A percentile compares a stretch with the other conserved stretches of the same genome.
Conservation (phyloP, 768 basidiomycete species). For the Hortiboletus campestris region DNA sequence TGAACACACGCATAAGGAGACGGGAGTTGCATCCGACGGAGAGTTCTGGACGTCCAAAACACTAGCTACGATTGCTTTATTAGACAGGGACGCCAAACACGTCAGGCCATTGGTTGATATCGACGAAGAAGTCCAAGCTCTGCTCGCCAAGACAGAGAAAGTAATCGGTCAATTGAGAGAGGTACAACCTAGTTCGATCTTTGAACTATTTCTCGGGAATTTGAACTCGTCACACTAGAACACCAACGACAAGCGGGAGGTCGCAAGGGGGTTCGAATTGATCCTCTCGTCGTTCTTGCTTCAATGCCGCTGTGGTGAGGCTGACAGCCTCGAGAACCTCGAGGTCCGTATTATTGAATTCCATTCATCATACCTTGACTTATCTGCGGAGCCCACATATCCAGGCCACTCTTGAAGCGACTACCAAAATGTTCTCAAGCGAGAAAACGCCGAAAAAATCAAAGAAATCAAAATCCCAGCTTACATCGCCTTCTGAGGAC, state of each 20-base stretch:
- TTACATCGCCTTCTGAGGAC: conserved; percentile 11
- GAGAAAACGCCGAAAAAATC: conserved; percentile 40
- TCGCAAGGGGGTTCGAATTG: conserved; percentile 65
- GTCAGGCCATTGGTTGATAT: conserved; percentile 48
- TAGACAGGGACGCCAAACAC: conserved; percentile 73
- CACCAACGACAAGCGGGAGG: conserved; percentile 15
- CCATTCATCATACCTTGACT: neutral
- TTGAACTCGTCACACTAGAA: conserved; percentile 7
- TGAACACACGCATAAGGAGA: conserved; percentile 52
- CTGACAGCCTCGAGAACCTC: conserved; percentile 57
- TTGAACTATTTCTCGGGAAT: neutral
- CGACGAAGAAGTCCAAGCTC: conserved; percentile 53
- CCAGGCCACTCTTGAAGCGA: conserved; percentile 62
- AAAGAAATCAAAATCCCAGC: conserved; percentile 33
- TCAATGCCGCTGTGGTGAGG: conserved; percentile 66
- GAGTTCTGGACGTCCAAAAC: conserved; percentile 77
- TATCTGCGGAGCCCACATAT: neutral
- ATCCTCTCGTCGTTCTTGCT: conserved; percentile 69
- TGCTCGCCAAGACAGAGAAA: conserved; percentile 46
- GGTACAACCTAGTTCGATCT: conserved; percentile 31
- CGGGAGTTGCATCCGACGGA: conserved; percentile 66
- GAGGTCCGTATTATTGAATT: conserved; percentile 53
- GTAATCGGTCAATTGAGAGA: conserved; percentile 41
- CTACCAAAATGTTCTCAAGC: conserved; percentile 50
- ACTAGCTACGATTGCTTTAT: conserved; percentile 48